Evolutionary conservation across 129 eudicot genomes (phyloP).

Genomic region (Flaveria sonorensis): DNA sequence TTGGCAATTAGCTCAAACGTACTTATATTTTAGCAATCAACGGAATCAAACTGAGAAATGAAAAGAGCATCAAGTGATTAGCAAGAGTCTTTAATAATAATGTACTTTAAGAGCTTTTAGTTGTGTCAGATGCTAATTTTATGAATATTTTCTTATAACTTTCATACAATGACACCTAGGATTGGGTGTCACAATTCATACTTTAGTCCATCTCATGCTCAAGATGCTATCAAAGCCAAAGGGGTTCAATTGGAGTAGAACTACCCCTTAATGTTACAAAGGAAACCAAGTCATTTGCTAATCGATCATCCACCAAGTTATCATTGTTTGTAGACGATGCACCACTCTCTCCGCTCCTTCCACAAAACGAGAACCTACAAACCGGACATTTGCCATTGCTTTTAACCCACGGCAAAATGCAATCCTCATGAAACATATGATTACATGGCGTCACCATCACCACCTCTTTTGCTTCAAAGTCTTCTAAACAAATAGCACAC

Average conservation of each 20-base stretch:
- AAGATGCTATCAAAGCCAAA: constrained; percentile 19
- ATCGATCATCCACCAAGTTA: constrained; percentile 12
- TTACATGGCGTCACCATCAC: constrained; percentile 74
- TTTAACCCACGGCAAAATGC: constrained; percentile 87
- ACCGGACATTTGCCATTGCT: constrained; percentile 69
- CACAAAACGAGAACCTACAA: constrained; percentile 52
- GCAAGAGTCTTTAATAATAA: too few species aligned
- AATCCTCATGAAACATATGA: constrained; percentile 83
- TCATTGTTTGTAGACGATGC: not conserved
- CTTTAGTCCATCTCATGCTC: not conserved
- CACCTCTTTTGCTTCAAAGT: constrained; percentile 51
- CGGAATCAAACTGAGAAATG: too few species aligned
- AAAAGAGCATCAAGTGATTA: too few species aligned
- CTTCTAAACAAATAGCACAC: constrained; percentile 76
- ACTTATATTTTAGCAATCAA: too few species aligned
- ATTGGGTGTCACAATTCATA: not conserved
- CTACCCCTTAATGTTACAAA: constrained; percentile 26
- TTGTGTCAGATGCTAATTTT: too few species aligned
- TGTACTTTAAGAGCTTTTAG: too few species aligned
- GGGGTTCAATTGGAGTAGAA: constrained; percentile 11
- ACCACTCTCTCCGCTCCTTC: constrained; percentile 6
- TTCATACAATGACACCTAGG: too few species aligned
- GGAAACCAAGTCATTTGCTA: constrained; percentile 32
- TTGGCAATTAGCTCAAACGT: too few species aligned
- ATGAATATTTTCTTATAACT: too few species aligned